Conservation (phyloP, 2,329 filamentous ascomycete species). For the Zymoseptoria tritici region DNA sequence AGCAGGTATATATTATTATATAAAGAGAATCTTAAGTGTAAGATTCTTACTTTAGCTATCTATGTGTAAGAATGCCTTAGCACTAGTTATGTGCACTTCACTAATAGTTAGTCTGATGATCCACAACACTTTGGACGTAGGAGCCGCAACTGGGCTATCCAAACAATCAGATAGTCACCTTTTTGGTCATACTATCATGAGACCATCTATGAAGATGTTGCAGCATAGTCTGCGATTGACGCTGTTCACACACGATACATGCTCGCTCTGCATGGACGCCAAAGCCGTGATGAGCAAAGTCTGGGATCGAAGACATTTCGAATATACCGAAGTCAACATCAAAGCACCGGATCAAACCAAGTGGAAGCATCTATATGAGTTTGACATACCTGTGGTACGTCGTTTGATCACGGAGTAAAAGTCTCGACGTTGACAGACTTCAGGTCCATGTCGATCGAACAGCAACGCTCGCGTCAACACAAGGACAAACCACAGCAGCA, state of each 20-base stretch:
- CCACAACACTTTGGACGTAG: no score
- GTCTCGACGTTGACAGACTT: background rate
- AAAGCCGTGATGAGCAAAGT: constrained; percentile 61
- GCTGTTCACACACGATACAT: constrained; percentile 65
- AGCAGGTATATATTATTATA: no score
- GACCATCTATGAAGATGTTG: constrained; percentile 1
- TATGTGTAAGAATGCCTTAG: no score
- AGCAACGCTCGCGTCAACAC: constrained; percentile 41
- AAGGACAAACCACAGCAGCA: constrained; percentile 47
- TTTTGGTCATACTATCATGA: background rate
- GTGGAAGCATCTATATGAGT: constrained; percentile 71
- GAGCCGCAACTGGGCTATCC: background rate
- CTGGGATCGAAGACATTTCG: constrained; percentile 59
- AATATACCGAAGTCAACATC: constrained; percentile 62
- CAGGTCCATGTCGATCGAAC: constrained; percentile 57
- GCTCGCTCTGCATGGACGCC: constrained; percentile 62
- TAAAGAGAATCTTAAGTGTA: no score
- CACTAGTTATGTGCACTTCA: no score
- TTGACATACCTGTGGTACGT: constrained; percentile 70
- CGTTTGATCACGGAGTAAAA: background rate
- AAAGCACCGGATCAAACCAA: constrained; percentile 53
- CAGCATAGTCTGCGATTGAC: constrained; percentile 44
- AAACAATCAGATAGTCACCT: background rate
- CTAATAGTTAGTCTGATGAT: no score
- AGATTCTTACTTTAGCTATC: no score